phyloP scores from a whole-genome alignment of 2,329 filamentous ascomycete genomes.

The Sordariomycetes sp. region DNA sequence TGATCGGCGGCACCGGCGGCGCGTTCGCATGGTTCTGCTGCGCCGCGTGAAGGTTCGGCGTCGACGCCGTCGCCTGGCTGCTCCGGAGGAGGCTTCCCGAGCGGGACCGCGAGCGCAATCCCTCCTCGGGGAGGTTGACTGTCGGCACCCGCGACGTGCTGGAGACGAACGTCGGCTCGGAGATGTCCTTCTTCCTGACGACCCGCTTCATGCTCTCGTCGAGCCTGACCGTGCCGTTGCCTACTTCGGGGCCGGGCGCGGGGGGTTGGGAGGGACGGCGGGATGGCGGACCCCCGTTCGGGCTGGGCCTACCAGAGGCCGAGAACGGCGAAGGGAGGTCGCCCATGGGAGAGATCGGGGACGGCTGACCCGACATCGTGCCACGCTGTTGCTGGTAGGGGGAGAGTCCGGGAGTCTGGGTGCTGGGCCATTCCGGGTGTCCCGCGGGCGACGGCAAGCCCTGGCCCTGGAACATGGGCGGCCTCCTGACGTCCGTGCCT shows the following conservation, averaged over 20 bases:
- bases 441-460: constrained; percentile 24
- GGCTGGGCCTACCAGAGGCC: constrained; percentile 20
- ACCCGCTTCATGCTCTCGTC: constrained; percentile 28
- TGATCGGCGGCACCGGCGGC: constrained; percentile 48
- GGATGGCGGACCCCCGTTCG: constrained; percentile 16
- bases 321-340: constrained; percentile 20
- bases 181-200: constrained; percentile 36
- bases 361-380: constrained; percentile 28
- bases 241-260: constrained; percentile 13
- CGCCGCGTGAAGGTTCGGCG: constrained; percentile 24
- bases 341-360: constrained; percentile 31
- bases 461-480: constrained; percentile 30
- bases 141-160: constrained; percentile 33
- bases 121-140: constrained; percentile 24
- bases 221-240: constrained; percentile 14
- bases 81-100: constrained; percentile 20
- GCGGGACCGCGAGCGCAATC: constrained; percentile 25
- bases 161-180: constrained; percentile 36
- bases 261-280: constrained; percentile 22
- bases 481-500: constrained; percentile 34
- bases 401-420: constrained; percentile 6
- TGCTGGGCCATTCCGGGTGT: constrained; percentile 11
- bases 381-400: constrained; percentile 10
- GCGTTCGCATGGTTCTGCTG: constrained; percentile 12
- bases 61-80: constrained; percentile 17